Evolutionary conservation across 2,329 filamentous ascomycete species (phyloP), one percentile per base, ranked within the genome.

Genomic region (Colletotrichum neosansevieriae): DNA sequence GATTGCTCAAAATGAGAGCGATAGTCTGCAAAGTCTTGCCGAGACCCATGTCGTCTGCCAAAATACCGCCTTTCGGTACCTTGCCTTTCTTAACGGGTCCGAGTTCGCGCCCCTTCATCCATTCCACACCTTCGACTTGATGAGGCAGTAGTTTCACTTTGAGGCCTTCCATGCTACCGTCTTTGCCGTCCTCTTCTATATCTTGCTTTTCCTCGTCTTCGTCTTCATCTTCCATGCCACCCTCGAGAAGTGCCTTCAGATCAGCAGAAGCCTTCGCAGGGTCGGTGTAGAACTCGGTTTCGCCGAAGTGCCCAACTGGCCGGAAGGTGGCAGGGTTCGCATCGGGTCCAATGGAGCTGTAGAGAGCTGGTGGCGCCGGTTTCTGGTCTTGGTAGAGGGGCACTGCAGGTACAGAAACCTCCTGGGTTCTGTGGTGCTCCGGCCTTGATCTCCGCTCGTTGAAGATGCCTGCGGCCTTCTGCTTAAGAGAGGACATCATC

Each of bases 11-110:
- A 47, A 99, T 92, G 36, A 98, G 85, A 1, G 95, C 91, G 65
- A 99, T 92, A 1, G 94, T 94, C 80, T 99, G 96, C 13, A 99
- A 87, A 0, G 96, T 99, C 84, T 99, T 99, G 67, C 96, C 96
- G 13, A 98, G 84, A 72, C 95, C 95, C 95, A 98, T 97, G 77
- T 99, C 96, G 75, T 99, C 96, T 17, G 96, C 96, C 40, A 99
- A 86, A 71, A 99, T 97, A 17, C 96, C 96, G 40, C 96, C 96
- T 74, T 97, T 96, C 34, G 95, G 94, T 10, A 97, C 87, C 70
- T 83, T 88, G 67, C 92, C 93, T 73, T 91, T 92, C 81, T 96
- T 97, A 69, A 92, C 89, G 17, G 90, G 89, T 2, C 95, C 94
- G 11, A 94, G 90, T 80, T 99, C 96, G 74, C 97, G 94, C 67